Conservation (phyloP, 2,329 filamentous ascomycete genomes). For the Stachybotrys chlorohalonatus region DNA sequence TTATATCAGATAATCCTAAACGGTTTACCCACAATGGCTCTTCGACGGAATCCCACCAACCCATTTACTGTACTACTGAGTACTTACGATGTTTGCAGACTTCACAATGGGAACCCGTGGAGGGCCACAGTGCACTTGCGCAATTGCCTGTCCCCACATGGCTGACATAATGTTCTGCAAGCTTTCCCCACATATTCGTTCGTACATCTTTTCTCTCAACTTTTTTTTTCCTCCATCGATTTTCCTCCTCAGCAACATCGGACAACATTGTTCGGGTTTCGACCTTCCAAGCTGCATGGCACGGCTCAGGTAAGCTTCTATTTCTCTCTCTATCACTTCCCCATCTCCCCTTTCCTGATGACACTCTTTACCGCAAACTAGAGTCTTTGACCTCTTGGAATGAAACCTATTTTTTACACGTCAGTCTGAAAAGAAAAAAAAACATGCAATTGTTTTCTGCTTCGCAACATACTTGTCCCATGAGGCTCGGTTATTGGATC, state of each 20-base stretch:
- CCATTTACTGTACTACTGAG: too few species aligned
- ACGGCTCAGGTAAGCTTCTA: constrained; percentile 16
- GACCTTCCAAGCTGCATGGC: constrained; percentile 5
- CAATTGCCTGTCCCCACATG: too few species aligned
- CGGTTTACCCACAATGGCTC: too few species aligned
- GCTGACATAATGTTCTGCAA: too few species aligned
- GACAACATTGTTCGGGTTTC: not conserved
- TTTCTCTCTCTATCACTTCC: constrained; percentile 5
- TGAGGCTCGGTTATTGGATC: constrained; percentile 1
- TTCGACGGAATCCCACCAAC: too few species aligned
- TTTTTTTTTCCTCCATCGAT: constrained; percentile 10
- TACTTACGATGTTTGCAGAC: too few species aligned
- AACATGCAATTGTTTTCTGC: constrained; percentile 7
- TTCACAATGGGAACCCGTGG: too few species aligned
- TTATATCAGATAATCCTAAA: too few species aligned
- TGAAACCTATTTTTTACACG: constrained; percentile 80
- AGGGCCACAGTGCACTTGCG: too few species aligned
- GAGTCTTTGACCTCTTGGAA: constrained; percentile 88
- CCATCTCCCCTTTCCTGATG: constrained; percentile 51
- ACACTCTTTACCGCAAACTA: constrained; percentile 86
- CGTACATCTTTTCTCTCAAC: constrained; percentile 11
- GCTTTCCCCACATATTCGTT: constrained; percentile 11
- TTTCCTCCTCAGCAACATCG: not conserved
- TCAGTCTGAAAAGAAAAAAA: constrained; percentile 66
- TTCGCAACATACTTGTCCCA: constrained; percentile 6